Evolutionary conservation across 306 rosid genomes (phyloP), one percentile per base, ranked within the genome.

Genomic region (Vigna reflexopilosa): DNA sequence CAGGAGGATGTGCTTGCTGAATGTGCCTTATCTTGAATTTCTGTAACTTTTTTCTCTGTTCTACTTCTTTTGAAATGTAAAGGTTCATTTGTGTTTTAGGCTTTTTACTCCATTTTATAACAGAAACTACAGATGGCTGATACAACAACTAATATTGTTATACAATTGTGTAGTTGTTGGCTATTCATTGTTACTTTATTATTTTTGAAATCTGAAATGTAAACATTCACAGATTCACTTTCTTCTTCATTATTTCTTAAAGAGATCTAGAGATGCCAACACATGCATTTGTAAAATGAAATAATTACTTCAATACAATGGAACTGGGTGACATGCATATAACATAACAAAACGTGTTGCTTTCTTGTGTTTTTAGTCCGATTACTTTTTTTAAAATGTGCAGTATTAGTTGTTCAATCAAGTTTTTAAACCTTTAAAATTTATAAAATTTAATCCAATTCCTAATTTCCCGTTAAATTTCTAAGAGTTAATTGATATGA

Each of bases 1-100:
- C 78, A 4, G 83, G 81, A 10, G 88, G 88, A 73, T 85, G 88
- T 76, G 72, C 77, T 36, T 85, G 88, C 64, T 77, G 75, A 85
- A 74, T 75, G 77, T 40, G 38, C 68, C 81, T 84, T 65, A 50
- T 16, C 49, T 28, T 45, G 28, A 77, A 74, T 59, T 62, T 83
- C 58, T 51, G 40, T 2, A 59, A 6, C 67, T 59, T 59, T 59
- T 59, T 59, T 42, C 20, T 59, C 2, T 20, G 30, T 59, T 38
- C 38, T 59, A 28, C 32, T 28, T 59, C 4, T 28, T 59, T 59
- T 26, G 10, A 58, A 28, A 58, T 58, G 65, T 59, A 59, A 59
- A 59, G 67, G 20, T 59, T 59, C 40, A 59, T 59, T 19, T 59
- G 19, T 59, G 42, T 30, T 59, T 59, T 59, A 59, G 20, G 30